Percentiles rank a stretch among this genome's conserved stretches.
phyloP scores from a whole-genome alignment of 495 filamentous ascomycete species.

The Penicillium canescens region DNA sequence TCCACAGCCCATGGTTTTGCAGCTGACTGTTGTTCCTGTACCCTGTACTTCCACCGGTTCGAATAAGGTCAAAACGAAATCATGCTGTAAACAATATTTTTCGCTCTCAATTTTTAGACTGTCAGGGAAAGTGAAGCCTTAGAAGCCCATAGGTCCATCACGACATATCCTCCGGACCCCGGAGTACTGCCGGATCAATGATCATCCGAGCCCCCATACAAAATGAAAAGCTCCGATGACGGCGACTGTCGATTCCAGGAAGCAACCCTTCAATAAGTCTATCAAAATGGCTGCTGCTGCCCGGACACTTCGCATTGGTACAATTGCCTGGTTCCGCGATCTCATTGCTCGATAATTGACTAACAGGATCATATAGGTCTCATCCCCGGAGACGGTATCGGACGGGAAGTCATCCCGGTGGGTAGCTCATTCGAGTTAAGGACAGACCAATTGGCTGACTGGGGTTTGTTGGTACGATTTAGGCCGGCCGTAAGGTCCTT shows the following conservation, averaged over 20 bases:
- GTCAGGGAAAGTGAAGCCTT: too few relatives aligned
- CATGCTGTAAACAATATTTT: too few relatives aligned
- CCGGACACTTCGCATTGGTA: slow-evolving; percentile 59
- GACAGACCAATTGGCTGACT: slow-evolving; percentile 12
- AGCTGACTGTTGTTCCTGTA: too few relatives aligned
- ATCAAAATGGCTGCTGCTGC: slow-evolving; percentile 51
- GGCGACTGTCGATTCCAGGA: slow-evolving; percentile 27
- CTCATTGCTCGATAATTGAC: slow-evolving; percentile 13
- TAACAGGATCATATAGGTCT: slow-evolving; percentile 62
- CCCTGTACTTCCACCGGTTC: too few relatives aligned
- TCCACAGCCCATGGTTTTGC: too few relatives aligned
- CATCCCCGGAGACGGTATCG: slow-evolving; percentile 97
- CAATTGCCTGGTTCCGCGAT: slow-evolving; percentile 16
- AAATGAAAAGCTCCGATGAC: slow-evolving; percentile 37
- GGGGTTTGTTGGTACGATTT: slow-evolving; percentile 15
- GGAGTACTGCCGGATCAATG: slow-evolving; percentile 22
- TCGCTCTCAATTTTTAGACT: too few relatives aligned
- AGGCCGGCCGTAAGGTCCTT: slow-evolving; percentile 84
- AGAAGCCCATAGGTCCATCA: too few relatives aligned
- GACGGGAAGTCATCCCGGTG: slow-evolving; percentile 93
- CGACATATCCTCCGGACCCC: slow-evolving; percentile 19
- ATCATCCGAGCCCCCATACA: slow-evolving; percentile 25
- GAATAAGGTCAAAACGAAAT: too few relatives aligned
- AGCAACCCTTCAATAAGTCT: slow-evolving; percentile 19
- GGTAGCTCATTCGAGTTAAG: slow-evolving; percentile 15